Evolutionary conservation across 2,329 filamentous ascomycete species (phyloP).

Genomic region (Xylariaceae sp.): DNA sequence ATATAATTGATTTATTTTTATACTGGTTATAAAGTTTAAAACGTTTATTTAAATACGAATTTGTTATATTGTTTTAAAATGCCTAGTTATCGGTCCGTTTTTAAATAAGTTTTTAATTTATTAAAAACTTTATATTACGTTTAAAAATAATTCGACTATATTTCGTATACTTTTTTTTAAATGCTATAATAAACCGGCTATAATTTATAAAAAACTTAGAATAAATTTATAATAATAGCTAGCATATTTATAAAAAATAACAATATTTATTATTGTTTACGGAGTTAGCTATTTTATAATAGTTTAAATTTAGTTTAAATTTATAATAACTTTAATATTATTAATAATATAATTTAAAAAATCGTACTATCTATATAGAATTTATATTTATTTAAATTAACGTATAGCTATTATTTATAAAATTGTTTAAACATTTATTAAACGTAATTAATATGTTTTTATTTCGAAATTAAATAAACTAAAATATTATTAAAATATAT

Average conservation of each 20-base stretch:
- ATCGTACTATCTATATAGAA: neutral
- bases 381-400: neutral
- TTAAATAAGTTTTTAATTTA: neutral
- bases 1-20: neutral
- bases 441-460: neutral
- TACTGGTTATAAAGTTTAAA: neutral
- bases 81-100: neutral
- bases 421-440: neutral
- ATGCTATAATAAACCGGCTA: neutral
- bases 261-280: too few relatives aligned
- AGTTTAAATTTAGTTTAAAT: neutral
- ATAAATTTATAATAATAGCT: neutral
- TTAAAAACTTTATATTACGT: neutral
- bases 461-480: neutral
- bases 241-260: neutral
- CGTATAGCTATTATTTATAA: neutral
- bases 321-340: neutral
- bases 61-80: neutral
- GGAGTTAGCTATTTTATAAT: neutral
- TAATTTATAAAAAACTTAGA: neutral
- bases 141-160: neutral
- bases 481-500: neutral
- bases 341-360: conserved; percentile 1
- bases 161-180: neutral
- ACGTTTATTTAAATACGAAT: neutral